Evolutionary conservation across 176 grass and related monocot genomes (phyloP).

Genomic region (Eleusine coracana): DNA sequence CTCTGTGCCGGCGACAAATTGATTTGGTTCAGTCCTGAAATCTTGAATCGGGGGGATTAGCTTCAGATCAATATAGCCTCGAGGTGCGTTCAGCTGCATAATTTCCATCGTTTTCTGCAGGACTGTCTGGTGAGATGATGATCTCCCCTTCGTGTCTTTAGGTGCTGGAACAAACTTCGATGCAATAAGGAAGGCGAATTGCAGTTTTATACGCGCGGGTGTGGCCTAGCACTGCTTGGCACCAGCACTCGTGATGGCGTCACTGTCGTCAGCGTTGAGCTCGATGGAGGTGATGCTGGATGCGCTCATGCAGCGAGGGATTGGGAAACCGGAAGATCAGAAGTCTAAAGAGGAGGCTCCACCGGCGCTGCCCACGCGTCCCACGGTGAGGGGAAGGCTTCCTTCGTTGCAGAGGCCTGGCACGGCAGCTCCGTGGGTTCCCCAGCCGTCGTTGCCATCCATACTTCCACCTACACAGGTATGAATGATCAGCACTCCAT

Average conservation of each 20-base stretch:
- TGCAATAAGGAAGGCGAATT: not conserved
- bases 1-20: not conserved
- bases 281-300: constrained; percentile 70
- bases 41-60: not conserved
- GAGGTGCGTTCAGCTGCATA: not conserved
- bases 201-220: not conserved
- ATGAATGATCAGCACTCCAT: no score
- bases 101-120: not conserved
- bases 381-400: constrained; percentile 41
- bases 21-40: not conserved
- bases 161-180: not conserved
- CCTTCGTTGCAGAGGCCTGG: constrained; percentile 35
- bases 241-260: constrained; percentile 2
- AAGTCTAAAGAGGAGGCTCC: constrained; percentile 49
- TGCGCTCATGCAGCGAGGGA: constrained; percentile 53
- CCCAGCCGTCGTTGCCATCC: not conserved
- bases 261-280: constrained; percentile 42
- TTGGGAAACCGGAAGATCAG: constrained; percentile 42
- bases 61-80: not conserved
- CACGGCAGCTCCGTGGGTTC: not conserved
- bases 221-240: not conserved
- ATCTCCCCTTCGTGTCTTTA: not conserved
- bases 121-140: not conserved
- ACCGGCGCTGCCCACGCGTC: constrained; percentile 48
- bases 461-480: constrained; percentile 1